A percentile compares a stretch with the other conserved stretches of the same genome.
phyloP scores from a whole-genome alignment of 2,329 filamentous ascomycete species.

The Pseudophaeomoniella oleicola region DNA sequence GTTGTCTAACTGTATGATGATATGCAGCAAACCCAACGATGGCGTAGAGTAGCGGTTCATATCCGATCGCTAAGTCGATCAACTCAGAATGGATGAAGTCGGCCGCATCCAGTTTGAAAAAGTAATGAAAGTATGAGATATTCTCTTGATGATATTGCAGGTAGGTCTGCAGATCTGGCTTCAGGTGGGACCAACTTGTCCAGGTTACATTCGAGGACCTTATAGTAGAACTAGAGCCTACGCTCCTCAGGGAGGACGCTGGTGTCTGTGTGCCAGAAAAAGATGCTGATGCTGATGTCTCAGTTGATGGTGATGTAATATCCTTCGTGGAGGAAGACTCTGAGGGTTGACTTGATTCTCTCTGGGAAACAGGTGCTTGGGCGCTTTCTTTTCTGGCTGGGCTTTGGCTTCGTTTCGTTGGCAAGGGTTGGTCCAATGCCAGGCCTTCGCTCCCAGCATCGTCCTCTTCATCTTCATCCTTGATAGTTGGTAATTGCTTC shows the following conservation, averaged over 20 bases:
- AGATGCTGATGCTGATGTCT: slow-evolving; percentile 29
- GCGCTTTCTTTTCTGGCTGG: slow-evolving; percentile 8
- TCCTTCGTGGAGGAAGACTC: slow-evolving; percentile 14
- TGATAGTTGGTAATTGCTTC: slow-evolving; percentile 9
- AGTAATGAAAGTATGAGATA: slow-evolving; percentile 71
- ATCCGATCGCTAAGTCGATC: slow-evolving; percentile 55
- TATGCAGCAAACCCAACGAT: slow-evolving; percentile 82
- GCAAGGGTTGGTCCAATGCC: slow-evolving; percentile 1
- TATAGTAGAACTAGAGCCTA: slow-evolving; percentile 4
- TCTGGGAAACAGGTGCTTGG: slow-evolving; percentile 11
- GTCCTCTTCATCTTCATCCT: slow-evolving; percentile 12
- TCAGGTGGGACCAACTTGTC: slow-evolving; percentile 28
- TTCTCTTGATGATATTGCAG: slow-evolving; percentile 65
- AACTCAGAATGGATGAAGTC: slow-evolving; percentile 62
- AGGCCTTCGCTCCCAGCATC: not conserved
- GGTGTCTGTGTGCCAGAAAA: slow-evolving; percentile 19
- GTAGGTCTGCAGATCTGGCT: slow-evolving; percentile 61
- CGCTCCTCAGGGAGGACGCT: slow-evolving; percentile 10
- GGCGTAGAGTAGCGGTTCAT: slow-evolving; percentile 73
- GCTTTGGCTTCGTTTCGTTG: slow-evolving; percentile 2
- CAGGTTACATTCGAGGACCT: slow-evolving; percentile 2
- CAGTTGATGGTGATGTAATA: slow-evolving; percentile 28
- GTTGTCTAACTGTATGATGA: slow-evolving; percentile 58
- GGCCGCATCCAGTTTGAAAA: slow-evolving; percentile 53
- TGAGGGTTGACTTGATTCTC: slow-evolving; percentile 12